Evolutionary conservation across 495 filamentous ascomycete species (phyloP).

Genomic region (Penicillium antarcticum): DNA sequence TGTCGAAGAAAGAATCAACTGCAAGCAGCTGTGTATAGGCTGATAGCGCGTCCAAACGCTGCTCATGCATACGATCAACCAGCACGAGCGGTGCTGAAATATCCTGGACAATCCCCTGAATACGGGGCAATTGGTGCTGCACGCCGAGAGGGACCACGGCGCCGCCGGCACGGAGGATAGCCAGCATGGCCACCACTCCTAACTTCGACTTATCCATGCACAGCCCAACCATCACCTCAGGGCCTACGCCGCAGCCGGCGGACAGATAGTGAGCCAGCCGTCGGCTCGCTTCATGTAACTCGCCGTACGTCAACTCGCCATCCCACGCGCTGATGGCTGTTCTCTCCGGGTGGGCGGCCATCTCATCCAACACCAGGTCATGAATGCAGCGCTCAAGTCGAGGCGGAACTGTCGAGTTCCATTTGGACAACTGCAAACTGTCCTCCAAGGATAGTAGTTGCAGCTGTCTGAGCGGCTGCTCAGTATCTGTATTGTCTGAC

Average conservation of each 20-base stretch:
- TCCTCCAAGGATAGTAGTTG: background rate
- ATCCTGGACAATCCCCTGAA: constrained; percentile 28
- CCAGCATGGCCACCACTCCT: constrained; percentile 36
- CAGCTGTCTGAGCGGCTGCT: background rate
- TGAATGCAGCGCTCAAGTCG: background rate
- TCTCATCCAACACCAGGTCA: background rate
- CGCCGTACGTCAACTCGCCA: constrained; percentile 29
- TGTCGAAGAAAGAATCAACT: background rate
- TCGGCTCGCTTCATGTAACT: constrained; percentile 28
- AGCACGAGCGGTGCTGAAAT: constrained; percentile 22
- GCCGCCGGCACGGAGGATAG: too few species aligned
- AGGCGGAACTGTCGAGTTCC: background rate
- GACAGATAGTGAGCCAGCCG: constrained; percentile 31
- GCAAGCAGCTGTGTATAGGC: background rate
- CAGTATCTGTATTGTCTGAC: background rate
- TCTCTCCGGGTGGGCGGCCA: background rate
- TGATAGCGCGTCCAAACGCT: too few species aligned
- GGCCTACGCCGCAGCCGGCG: constrained; percentile 19
- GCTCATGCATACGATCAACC: constrained; percentile 9
- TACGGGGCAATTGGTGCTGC: constrained; percentile 21
- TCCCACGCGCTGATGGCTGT: constrained; percentile 36
- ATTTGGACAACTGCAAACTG: background rate
- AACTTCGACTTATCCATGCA: constrained; percentile 49
- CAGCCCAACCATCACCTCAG: constrained; percentile 46
- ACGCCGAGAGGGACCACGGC: constrained; percentile 24